These are phyloP conservation scores for Lachancea thermotolerans DNA, from an alignment of 805 yeast genomes.

Conservation along the genomic window DNA sequence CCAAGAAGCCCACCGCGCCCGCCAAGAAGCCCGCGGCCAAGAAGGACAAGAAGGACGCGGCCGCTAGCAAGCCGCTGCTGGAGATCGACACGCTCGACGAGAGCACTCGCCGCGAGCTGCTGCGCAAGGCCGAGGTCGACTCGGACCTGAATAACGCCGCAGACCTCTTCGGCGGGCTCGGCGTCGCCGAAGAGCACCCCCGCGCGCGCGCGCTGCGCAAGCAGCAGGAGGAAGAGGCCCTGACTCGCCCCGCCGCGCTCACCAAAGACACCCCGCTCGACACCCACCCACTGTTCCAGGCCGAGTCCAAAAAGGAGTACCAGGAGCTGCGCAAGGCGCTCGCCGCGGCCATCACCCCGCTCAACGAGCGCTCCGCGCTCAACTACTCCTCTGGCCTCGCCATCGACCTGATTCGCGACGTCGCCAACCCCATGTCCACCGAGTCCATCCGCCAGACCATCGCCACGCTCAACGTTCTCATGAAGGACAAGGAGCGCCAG, in stretches of 20 bases:
- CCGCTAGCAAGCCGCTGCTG: conserved; percentile 36
- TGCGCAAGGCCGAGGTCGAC: conserved; percentile 72
- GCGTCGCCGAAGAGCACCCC: conserved; percentile 46
- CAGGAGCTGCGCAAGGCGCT: conserved; percentile 71
- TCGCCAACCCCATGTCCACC: conserved; percentile 70
- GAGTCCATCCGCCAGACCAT: conserved; percentile 82
- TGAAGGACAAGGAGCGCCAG: conserved; percentile 79
- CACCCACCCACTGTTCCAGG: conserved; percentile 76
- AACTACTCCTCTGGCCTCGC: conserved; percentile 72
- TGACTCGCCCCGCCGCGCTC: conserved; percentile 21
- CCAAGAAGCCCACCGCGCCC: conserved; percentile 35
- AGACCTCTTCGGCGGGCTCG: conserved; percentile 73
- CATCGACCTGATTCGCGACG: conserved; percentile 78
- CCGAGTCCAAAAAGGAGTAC: conserved; percentile 71
- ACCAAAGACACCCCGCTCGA: conserved; percentile 52
- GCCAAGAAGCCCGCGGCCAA: conserved; percentile 30
- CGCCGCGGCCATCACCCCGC: conserved; percentile 50
- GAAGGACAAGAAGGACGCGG: conserved; percentile 30
- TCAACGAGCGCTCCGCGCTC: conserved; percentile 55
- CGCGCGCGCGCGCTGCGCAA: conserved; percentile 34
- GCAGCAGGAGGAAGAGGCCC: conserved; percentile 33
- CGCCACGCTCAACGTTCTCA: conserved; percentile 72
- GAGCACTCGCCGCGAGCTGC: conserved; percentile 63
- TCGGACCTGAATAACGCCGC: conserved; percentile 92
- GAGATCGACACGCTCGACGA: conserved; percentile 68